Base-by-base conservation (phyloP, 1,284 basidiomycete genomes). In the Mycosarcoma mackinlayi region DNA sequence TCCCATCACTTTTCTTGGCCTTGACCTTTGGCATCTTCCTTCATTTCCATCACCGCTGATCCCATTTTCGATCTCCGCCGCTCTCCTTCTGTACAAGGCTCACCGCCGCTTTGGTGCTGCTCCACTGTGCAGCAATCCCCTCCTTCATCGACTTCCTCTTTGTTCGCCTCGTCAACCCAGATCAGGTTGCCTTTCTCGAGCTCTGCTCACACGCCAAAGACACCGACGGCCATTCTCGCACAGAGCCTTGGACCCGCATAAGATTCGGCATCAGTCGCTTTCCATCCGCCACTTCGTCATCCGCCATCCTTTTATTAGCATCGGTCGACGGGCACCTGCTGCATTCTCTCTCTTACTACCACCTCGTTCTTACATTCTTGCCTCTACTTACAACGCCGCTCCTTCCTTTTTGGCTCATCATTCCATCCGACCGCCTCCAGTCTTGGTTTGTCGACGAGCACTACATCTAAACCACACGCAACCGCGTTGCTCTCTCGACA, bases 41-140 rank as follows among this genome's bases (percentile, higher is more conserved):
- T 49, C 39, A 58, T 49, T 55, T 64, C 61, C 54, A 53, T 53
- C 61, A 58, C 50, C 61, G 50, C 53, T 45, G 21, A 34, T 21
- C 21, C 49, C 11, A 19, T 53, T 62, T 62, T 38, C 59, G 30
- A 45, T 51, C 52, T 56, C 59, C 59, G 59, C 57, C 37, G 33
- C 41, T 47, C 37, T 24, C 34, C 47, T 6, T 10, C 37, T 30
- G 14, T 51, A n/a, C n/a, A n/a, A n/a, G 39, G 27, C 52, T 48
- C 63, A 47, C 57, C 63, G 49, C 44, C 38, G 38, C 31, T 47
- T 47, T 57, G 52, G 54, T 48, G 31, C n/a, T n/a, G n/a, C n/a
- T n/a, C n/a, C n/a, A n/a, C n/a, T n/a, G n/a, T n/a, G n/a, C n/a
- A n/a, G n/a, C 48, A 18, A 40, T n/a, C 39, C n/a, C n/a, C 21